These are phyloP conservation scores for Fusarium albidum DNA, from an alignment of 2,329 filamentous ascomycete genomes.

Conservation along the genomic window DNA sequence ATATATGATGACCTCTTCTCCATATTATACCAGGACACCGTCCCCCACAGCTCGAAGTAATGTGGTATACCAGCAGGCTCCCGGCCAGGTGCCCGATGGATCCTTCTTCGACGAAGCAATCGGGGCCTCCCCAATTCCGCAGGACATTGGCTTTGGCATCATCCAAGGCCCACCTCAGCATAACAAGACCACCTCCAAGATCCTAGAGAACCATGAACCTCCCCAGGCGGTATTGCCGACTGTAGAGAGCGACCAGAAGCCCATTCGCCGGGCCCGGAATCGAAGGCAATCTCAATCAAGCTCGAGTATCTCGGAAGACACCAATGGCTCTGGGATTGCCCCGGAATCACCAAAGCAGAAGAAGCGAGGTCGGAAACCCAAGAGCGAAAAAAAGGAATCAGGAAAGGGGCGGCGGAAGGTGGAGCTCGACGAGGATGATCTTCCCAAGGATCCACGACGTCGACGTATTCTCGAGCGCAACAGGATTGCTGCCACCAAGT, in stretches of 20 bases:
- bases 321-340: not conserved
- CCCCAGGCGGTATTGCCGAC: conserved; percentile 17
- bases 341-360: conserved; percentile 25
- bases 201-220: conserved; percentile 5
- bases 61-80: conserved; percentile 27
- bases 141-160: conserved; percentile 29
- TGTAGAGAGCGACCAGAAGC: conserved; percentile 21
- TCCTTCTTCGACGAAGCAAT: conserved; percentile 42
- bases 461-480: conserved; percentile 44
- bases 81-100: conserved; percentile 29
- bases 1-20: conserved; percentile 31
- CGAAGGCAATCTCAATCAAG: conserved; percentile 23
- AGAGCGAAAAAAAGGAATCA: conserved; percentile 21
- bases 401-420: conserved; percentile 17
- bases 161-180: conserved; percentile 30
- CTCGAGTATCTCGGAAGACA: conserved; percentile 15
- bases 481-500: conserved; percentile 44
- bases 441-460: conserved; percentile 36
- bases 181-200: conserved; percentile 4
- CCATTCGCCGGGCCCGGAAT: conserved; percentile 9
- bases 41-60: conserved; percentile 31
- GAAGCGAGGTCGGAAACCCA: conserved; percentile 41
- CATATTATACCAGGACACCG: conserved; percentile 33
- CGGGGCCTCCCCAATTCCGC: conserved; percentile 27
- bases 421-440: conserved; percentile 33